Evolutionary conservation across 495 filamentous ascomycete species (phyloP).

Genomic region (Hyaloscypha variabilis): DNA sequence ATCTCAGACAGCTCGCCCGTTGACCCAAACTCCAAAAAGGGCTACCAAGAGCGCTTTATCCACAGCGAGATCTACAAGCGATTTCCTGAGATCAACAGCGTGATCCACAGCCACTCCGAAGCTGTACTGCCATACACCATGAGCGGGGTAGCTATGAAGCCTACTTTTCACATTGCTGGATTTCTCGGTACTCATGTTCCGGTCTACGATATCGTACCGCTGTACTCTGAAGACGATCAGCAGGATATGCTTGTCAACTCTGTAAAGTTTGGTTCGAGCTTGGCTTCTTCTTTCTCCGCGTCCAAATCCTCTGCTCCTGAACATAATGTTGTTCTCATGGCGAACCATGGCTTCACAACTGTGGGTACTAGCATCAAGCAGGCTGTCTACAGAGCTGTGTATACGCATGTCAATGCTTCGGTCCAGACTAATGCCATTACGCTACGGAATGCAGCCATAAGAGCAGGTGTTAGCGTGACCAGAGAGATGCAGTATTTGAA

Average conservation of each 20-base stretch:
- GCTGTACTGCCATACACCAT: slow-evolving; percentile 50
- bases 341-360: slow-evolving; percentile 50
- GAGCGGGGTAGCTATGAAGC: slow-evolving; percentile 39
- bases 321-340: slow-evolving; percentile 48
- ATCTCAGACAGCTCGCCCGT: slow-evolving; percentile 43
- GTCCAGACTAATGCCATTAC: slow-evolving; percentile 40
- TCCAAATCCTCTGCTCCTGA: slow-evolving; percentile 2
- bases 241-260: slow-evolving; percentile 48
- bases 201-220: slow-evolving; percentile 38
- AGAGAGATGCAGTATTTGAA: slow-evolving; percentile 30
- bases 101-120: slow-evolving; percentile 51
- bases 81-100: slow-evolving; percentile 43
- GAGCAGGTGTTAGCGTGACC: neutral
- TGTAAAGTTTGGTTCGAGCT: slow-evolving; percentile 34
- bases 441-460: slow-evolving; percentile 21
- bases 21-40: slow-evolving; percentile 33
- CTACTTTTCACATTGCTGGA: slow-evolving; percentile 50
- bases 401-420: slow-evolving; percentile 47
- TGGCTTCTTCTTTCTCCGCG: slow-evolving; percentile 26
- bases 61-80: slow-evolving; percentile 53
- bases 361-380: slow-evolving; percentile 40
- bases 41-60: slow-evolving; percentile 51
- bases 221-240: slow-evolving; percentile 29
- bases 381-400: slow-evolving; percentile 46
- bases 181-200: slow-evolving; percentile 39